Percentiles rank a stretch among this genome's conserved stretches.
phyloP scores from a whole-genome alignment of 2,329 filamentous ascomycete genomes.

The Drechslerella dactyloides region DNA sequence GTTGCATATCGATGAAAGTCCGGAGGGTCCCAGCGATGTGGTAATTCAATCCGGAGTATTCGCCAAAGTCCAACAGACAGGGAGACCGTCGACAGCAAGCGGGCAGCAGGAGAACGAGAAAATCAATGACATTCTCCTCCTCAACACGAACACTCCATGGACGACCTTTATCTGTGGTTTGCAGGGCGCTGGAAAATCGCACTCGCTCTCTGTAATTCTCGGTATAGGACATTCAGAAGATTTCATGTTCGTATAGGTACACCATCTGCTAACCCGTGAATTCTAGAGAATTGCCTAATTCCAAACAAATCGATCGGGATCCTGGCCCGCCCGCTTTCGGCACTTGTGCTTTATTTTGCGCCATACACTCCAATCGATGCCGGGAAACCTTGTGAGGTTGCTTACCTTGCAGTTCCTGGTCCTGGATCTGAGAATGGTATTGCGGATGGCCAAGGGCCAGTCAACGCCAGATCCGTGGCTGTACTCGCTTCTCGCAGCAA shows the following conservation, averaged over 20 bases:
- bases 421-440: not conserved
- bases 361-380: constrained; percentile 21
- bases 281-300: constrained; percentile 32
- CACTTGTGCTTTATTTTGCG: constrained; percentile 22
- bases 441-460: not conserved
- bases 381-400: constrained; percentile 41
- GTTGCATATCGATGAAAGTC: not conserved
- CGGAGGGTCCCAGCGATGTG: not conserved
- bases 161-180: constrained; percentile 45
- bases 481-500: constrained; percentile 55
- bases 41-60: constrained; percentile 21
- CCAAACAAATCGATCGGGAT: constrained; percentile 25
- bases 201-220: constrained; percentile 40
- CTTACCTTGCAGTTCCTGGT: constrained; percentile 28
- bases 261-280: not conserved
- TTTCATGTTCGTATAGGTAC: not conserved
- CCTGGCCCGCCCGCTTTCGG: constrained; percentile 15
- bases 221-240: not conserved
- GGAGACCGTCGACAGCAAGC: not conserved
- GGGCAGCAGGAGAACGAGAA: constrained; percentile 7
- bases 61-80: constrained; percentile 16
- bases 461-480: constrained; percentile 38
- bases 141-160: constrained; percentile 38
- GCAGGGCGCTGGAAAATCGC: constrained; percentile 42
- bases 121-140: constrained; percentile 8